Evolutionary conservation across 1,284 basidiomycete species (phyloP).

Genomic region (Meira miltonrushii): DNA sequence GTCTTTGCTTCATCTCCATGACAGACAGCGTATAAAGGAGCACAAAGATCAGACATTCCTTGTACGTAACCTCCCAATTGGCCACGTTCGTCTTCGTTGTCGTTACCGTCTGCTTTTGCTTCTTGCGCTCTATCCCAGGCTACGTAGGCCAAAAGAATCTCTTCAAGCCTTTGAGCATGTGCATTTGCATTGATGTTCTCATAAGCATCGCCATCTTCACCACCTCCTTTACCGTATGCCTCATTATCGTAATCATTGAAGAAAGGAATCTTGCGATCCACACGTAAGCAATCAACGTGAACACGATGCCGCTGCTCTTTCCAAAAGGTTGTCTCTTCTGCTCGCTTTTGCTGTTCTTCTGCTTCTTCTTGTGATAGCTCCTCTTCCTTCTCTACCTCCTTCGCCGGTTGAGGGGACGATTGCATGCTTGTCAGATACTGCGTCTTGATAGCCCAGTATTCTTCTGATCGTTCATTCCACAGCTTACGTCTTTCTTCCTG

Average conservation of each 20-base stretch:
- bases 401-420: background rate
- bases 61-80: conserved; percentile 65
- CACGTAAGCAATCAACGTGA: conserved; percentile 91
- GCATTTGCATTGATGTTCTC: conserved; percentile 60
- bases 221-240: background rate
- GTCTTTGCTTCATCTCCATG: conserved; percentile 79
- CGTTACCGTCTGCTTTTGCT: background rate
- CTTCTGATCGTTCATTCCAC: conserved; percentile 19
- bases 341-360: background rate
- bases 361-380: conserved; percentile 3
- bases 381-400: conserved; percentile 14
- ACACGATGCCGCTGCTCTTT: conserved; percentile 72
- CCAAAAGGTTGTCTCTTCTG: conserved; percentile 13
- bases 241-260: conserved; percentile 58
- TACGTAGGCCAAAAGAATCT: conserved; percentile 77
- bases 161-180: conserved; percentile 72
- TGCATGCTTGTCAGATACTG: background rate
- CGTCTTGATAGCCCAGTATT: conserved; percentile 25
- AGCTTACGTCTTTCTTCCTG: conserved; percentile 26
- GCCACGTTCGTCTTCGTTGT: background rate
- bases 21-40: conserved; percentile 87
- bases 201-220: conserved; percentile 39
- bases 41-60: conserved; percentile 95
- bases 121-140: conserved; percentile 20
- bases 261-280: conserved; percentile 84